Evolutionary conservation across 768 basidiomycete genomes (phyloP), one percentile per base, ranked within the genome.

Genomic region (Amanita pallidorosea): DNA sequence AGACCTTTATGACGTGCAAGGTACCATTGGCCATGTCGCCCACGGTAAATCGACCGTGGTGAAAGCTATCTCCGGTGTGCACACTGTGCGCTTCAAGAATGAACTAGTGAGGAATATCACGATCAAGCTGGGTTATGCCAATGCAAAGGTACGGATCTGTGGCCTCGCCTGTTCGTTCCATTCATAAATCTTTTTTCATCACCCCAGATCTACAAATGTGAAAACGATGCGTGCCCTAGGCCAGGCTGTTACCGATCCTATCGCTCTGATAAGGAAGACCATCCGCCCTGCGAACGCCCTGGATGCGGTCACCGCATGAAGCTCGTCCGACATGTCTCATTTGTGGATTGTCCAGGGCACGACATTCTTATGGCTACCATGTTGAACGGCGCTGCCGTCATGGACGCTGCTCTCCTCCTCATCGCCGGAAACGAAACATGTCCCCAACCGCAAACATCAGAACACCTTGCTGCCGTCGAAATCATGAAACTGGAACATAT

Each of bases 341-440:
- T 99, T 68, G 96, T 99, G 63, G 96, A 99, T 67, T 92, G 87
- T 59, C 91, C 89, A 1, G 90, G 94, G 55, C 94, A 95, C 80
- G 93, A 97, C 68, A 98, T 99, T 83, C 83, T 99, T 67, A 99
- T 99, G 96, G 96, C 96, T 46, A 99, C 95, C 56, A 99, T 99
- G 96, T 75, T 99, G 59, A 98, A 98, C 77, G 96, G 95, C 67
- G 96, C 96, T 37, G 96, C 96, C 8, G 95, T 98, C 74, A 99
- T 98, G 96, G 94, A 98, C 69, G 96, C 94, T 49, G 96, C 96
- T 4, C 73, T 98, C 0, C 77, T 99, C 1, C 83, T 99, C 49
- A 81, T 99, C 53, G 96, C 96, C 18, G 96, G 89, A 25, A 99
- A 99, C 70, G 96, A 99, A 75, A 90, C 92, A 2, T 98, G 96